Evolutionary conservation across 2,329 filamentous ascomycete species (phyloP).

Genomic region (Aspergillus intermedius): DNA sequence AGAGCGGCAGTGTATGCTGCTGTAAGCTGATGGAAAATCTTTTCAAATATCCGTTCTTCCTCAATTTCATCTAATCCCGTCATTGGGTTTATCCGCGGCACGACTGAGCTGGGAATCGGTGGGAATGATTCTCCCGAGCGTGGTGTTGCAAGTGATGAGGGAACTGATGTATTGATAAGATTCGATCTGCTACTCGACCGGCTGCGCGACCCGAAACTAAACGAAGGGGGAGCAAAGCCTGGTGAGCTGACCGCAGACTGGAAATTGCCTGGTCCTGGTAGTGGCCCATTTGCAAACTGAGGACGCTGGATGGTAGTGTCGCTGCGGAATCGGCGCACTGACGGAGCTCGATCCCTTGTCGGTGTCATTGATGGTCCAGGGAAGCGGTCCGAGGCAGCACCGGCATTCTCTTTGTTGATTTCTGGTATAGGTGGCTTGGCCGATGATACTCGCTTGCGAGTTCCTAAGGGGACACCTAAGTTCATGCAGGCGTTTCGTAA

Average conservation of each 20-base stretch:
- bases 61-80: slow-evolving; percentile 61
- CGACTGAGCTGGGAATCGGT: slow-evolving; percentile 39
- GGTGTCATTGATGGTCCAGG: slow-evolving; percentile 35
- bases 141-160: slow-evolving; percentile 57
- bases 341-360: slow-evolving; percentile 40
- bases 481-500: slow-evolving; percentile 53
- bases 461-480: slow-evolving; percentile 40
- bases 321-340: slow-evolving; percentile 43
- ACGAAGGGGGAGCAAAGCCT: slow-evolving; percentile 24
- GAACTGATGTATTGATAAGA: slow-evolving; percentile 41
- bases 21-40: slow-evolving; percentile 70
- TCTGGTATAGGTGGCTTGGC: slow-evolving; percentile 24
- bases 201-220: slow-evolving; percentile 32
- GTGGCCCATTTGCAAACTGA: slow-evolving; percentile 24
- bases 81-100: slow-evolving; percentile 47
- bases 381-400: slow-evolving; percentile 19
- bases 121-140: slow-evolving; percentile 76
- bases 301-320: slow-evolving; percentile 47
- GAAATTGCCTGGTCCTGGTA: slow-evolving; percentile 24
- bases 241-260: slow-evolving; percentile 25
- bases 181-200: slow-evolving; percentile 49
- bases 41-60: slow-evolving; percentile 75
- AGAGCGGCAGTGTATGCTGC: slow-evolving; percentile 67
- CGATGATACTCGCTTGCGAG: slow-evolving; percentile 21
- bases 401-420: slow-evolving; percentile 21